phyloP scores from a whole-genome alignment of 805 yeast genomes.

The Wickerhamiella azyma region DNA sequence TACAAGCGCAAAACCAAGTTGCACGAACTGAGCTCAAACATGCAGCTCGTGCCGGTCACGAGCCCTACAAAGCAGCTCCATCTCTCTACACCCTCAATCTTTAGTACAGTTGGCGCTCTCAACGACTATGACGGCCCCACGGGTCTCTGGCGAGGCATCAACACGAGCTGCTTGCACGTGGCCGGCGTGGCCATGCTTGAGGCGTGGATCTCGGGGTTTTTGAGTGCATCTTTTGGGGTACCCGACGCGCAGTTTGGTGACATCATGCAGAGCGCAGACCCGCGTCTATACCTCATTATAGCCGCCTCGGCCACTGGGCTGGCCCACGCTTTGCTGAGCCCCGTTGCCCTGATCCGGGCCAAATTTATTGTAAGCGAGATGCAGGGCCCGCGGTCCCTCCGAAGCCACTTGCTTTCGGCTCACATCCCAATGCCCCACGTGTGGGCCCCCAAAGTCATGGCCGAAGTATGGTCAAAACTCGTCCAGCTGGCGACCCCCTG shows the following conservation, averaged over 20 bases:
- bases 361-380: conserved; percentile 44
- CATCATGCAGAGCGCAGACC: conserved; percentile 54
- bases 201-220: conserved; percentile 83
- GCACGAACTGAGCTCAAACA: conserved; percentile 1
- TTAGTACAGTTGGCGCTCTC: conserved; percentile 33
- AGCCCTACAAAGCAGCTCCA: background rate
- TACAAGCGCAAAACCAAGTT: background rate
- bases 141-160: conserved; percentile 56
- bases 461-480: conserved; percentile 45
- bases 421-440: conserved; percentile 26
- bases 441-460: conserved; percentile 52
- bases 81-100: conserved; percentile 20
- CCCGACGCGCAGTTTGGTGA: conserved; percentile 87
- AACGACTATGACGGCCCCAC: conserved; percentile 50
- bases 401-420: conserved; percentile 41
- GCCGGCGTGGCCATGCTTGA: conserved; percentile 65
- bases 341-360: conserved; percentile 69
- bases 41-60: conserved; percentile 10
- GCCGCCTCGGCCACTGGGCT: conserved; percentile 58
- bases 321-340: conserved; percentile 61
- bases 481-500: conserved; percentile 58
- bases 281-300: conserved; percentile 49
- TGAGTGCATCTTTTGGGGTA: conserved; percentile 65
- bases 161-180: conserved; percentile 63
- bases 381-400: conserved; percentile 43